Conservation (phyloP, 1,284 basidiomycete species). For the Boletus sp. region DNA sequence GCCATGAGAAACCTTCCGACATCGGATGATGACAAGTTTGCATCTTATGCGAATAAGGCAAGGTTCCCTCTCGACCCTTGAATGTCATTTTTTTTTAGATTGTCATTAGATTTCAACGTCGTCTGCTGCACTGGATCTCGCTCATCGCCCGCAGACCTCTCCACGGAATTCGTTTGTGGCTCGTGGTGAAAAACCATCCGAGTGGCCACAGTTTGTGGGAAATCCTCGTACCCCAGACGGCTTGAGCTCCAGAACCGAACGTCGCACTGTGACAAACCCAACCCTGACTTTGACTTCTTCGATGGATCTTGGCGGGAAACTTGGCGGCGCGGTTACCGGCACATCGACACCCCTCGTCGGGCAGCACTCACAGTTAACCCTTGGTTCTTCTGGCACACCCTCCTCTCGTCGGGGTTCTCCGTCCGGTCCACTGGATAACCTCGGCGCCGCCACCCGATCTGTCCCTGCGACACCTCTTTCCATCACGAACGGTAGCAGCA, state of each 20-base stretch:
- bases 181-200: slow-evolving; percentile 78
- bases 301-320: slow-evolving; percentile 52
- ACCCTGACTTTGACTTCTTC: slow-evolving; percentile 61
- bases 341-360: slow-evolving; percentile 65
- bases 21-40: slow-evolving; percentile 89
- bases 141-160: slow-evolving; percentile 84
- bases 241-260: slow-evolving; percentile 55
- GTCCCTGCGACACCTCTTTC: slow-evolving; percentile 76
- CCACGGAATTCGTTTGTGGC: slow-evolving; percentile 62
- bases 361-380: slow-evolving; percentile 60
- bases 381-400: slow-evolving; percentile 44
- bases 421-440: slow-evolving; percentile 58
- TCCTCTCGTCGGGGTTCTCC: slow-evolving; percentile 75
- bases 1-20: slow-evolving; percentile 91
- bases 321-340: slow-evolving; percentile 53
- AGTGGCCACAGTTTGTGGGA: slow-evolving; percentile 90
- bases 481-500: slow-evolving; percentile 48
- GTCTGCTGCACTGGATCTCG: slow-evolving; percentile 91
- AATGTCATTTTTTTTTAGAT: slow-evolving; percentile 7
- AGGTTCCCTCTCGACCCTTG: slow-evolving; percentile 24
- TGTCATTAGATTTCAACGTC: slow-evolving; percentile 74
- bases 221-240: slow-evolving; percentile 62
- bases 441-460: slow-evolving; percentile 67
- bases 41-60: slow-evolving; percentile 70
- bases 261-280: slow-evolving; percentile 75